Evolutionary conservation across 176 grass and related monocot genomes (phyloP), one percentile per base, ranked within the genome.

Genomic region (Carex pumila): DNA sequence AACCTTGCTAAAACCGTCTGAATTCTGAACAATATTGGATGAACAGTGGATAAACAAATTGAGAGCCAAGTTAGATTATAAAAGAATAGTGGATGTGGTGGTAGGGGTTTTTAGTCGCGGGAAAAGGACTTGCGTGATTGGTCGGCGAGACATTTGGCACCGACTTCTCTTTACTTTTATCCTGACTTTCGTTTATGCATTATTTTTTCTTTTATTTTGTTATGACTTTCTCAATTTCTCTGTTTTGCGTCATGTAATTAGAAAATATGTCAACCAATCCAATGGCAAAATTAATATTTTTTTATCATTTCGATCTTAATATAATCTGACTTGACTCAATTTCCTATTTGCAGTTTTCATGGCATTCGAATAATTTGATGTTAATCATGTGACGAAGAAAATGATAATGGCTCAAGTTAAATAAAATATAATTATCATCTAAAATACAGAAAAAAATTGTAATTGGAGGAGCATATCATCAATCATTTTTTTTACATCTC

Each of bases 111-210:
- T 7, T 17, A 43, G 63, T 60, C 49, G 86, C 89, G 87, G 85
- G 80, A 71, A 58, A 85, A 43, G 31, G 86, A 94, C 80, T 61
- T 80, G 71, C 73, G 71, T 49, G 50, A 64, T 22, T 88, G 88
- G 88, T 77, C 90, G 88, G 90, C 71, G 76, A 41, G n/a, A 79
- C 65, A 74, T 64, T 92, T 87, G 79, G 72, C 71, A 39, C 76
- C 62, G 84, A 82, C 73, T 59, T 72, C 83, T 87, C 80, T 87
- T 83, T n/a, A 12, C 17, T 21, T 49, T 47, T 72, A 31, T 66
- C 21, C 64, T 68, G 30, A 37, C 30, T 63, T 56, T 58, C 34
- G 12, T 69, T 1, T 22, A 61, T 79, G 66, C 65, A 37, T 3
- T 59, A 37, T 52, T 60, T 85, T 63, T 68, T 36, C 34, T 36